Conservation (phyloP, 2,329 filamentous ascomycete genomes). For the Diaporthe destruens region DNA sequence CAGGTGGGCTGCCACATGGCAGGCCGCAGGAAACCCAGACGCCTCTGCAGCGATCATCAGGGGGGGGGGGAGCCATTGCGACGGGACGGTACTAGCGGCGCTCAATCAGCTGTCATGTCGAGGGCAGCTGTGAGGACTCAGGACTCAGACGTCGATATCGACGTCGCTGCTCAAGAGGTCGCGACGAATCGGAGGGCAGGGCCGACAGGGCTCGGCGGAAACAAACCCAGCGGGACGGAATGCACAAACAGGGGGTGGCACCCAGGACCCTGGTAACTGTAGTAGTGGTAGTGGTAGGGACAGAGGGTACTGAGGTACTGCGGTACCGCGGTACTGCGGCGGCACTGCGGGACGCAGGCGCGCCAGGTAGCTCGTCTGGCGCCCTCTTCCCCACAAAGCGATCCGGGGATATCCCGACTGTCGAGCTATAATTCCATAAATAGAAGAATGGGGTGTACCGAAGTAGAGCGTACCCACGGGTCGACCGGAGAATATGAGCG, state of each 20-base stretch:
- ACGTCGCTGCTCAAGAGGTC: slow-evolving; percentile 30
- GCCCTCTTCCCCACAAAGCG: slow-evolving; percentile 40
- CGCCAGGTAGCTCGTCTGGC: slow-evolving; percentile 29
- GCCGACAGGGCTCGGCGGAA: slow-evolving; percentile 32
- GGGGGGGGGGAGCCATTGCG: slow-evolving; percentile 32
- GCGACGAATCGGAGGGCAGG: slow-evolving; percentile 33
- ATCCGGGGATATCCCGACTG: slow-evolving; percentile 33
- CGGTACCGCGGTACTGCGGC: no score
- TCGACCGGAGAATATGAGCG: slow-evolving; percentile 29
- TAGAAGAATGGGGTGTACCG: slow-evolving; percentile 31
- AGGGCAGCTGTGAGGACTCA: slow-evolving; percentile 15
- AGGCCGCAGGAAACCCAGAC: slow-evolving; percentile 19
- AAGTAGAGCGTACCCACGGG: background rate
- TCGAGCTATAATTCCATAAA: slow-evolving; percentile 33
- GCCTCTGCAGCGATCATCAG: slow-evolving; percentile 36
- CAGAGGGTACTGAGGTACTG: background rate
- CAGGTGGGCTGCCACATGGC: slow-evolving; percentile 33
- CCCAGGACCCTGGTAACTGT: slow-evolving; percentile 33
- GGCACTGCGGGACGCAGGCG: no score
- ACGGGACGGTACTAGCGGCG: slow-evolving; percentile 32
- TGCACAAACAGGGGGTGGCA: slow-evolving; percentile 21
- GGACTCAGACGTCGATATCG: slow-evolving; percentile 22
- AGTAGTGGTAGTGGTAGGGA: background rate
- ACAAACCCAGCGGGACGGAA: slow-evolving; percentile 34
- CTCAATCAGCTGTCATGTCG: slow-evolving; percentile 36